A percentile compares a stretch with the other conserved stretches of the same genome.
Conservation (phyloP, 1,284 basidiomycete species). For the Rhodotorula sp. region DNA sequence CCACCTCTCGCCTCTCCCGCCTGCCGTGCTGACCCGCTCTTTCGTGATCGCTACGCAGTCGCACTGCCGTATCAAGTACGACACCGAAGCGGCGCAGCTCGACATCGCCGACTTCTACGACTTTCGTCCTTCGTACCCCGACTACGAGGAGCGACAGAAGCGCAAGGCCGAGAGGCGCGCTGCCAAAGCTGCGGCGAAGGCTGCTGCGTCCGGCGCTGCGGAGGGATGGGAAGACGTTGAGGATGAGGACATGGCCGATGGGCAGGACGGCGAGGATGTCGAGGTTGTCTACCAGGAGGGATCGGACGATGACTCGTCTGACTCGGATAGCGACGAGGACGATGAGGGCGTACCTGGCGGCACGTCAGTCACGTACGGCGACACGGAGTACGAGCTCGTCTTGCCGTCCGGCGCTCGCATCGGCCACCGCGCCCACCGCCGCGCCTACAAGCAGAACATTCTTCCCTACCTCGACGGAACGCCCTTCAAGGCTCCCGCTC, state of each 20-base stretch:
- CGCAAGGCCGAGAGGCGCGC: slow-evolving; percentile 48
- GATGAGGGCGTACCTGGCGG: slow-evolving; percentile 34
- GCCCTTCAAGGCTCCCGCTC: slow-evolving; percentile 34
- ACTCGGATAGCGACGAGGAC: slow-evolving; percentile 30
- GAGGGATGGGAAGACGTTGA: slow-evolving; percentile 52
- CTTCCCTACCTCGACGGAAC: slow-evolving; percentile 43
- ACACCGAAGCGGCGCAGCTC: slow-evolving; percentile 71
- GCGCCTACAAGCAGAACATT: slow-evolving; percentile 85
- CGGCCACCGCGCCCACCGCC: slow-evolving; percentile 81
- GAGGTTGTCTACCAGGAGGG: slow-evolving; percentile 50
- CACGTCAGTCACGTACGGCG: slow-evolving; percentile 45
- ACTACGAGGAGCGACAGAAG: slow-evolving; percentile 51
- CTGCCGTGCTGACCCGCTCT: neutral
- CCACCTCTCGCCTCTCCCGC: neutral
- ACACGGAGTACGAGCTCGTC: slow-evolving; percentile 76
- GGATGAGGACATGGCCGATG: slow-evolving; percentile 51
- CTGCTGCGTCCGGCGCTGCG: slow-evolving; percentile 44
- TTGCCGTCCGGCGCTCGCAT: slow-evolving; percentile 89
- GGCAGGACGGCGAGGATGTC: slow-evolving; percentile 42
- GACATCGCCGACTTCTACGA: slow-evolving; percentile 94
- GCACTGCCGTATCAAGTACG: slow-evolving; percentile 95
- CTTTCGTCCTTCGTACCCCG: slow-evolving; percentile 76
- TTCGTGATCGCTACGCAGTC: slow-evolving; percentile 22
- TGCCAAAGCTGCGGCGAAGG: slow-evolving; percentile 42
- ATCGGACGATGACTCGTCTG: slow-evolving; percentile 18